Percentiles rank a stretch among this genome's conserved stretches.
Evolutionary conservation across 2,329 filamentous ascomycete genomes (phyloP).

Genomic region (Colletotrichum zoysiae): DNA sequence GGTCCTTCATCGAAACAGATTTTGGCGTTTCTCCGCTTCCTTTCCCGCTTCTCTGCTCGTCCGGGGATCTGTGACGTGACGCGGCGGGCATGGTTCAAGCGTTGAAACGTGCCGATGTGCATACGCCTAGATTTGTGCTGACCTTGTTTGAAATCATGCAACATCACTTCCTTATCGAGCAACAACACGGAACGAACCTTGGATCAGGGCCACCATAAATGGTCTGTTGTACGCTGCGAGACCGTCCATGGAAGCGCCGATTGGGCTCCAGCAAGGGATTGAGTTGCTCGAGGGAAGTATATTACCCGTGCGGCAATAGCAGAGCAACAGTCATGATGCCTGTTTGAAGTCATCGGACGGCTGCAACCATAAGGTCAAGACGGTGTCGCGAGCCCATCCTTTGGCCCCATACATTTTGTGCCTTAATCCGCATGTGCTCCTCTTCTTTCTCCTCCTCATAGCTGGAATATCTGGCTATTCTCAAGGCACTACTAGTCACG

Average conservation of each 20-base stretch:
- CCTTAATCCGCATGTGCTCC: background rate
- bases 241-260: conserved; percentile 16
- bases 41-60: background rate
- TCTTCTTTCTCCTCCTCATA: background rate
- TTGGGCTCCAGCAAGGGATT: conserved; percentile 9
- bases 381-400: background rate
- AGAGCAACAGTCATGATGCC: background rate
- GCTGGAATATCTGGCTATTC: background rate
- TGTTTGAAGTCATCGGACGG: conserved; percentile 11
- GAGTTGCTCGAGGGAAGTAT: background rate
- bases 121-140: background rate
- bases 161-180: background rate
- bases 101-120: conserved; percentile 34
- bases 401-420: conserved; percentile 17
- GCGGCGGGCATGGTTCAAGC: conserved; percentile 19
- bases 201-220: conserved; percentile 2
- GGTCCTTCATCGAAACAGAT: conserved; percentile 4
- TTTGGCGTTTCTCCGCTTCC: conserved; percentile 11
- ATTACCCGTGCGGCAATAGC: background rate
- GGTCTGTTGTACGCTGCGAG: background rate
- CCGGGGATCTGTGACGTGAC: conserved; percentile 1
- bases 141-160: conserved; percentile 32
- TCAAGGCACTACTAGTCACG: background rate
- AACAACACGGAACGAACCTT: background rate
- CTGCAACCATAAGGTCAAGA: background rate